phyloP scores from a whole-genome alignment of 2,329 filamentous ascomycete genomes.

The Fusarium sp. region DNA sequence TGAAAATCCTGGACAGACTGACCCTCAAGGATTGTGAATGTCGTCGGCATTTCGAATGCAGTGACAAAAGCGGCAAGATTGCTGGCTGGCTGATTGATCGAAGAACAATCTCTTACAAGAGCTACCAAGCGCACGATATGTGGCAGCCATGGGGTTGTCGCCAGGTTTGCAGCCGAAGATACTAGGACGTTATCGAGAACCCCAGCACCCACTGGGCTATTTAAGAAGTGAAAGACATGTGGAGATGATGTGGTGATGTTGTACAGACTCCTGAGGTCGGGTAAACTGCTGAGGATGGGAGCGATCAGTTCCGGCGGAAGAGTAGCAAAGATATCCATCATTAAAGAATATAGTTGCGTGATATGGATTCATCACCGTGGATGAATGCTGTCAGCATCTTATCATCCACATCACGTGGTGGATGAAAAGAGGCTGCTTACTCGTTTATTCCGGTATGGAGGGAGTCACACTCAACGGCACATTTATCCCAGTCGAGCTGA shows the following conservation, averaged over 20 bases:
- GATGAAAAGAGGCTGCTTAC: neutral
- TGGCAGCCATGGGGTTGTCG: constrained; percentile 25
- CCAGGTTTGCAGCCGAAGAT: constrained; percentile 5
- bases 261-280: constrained; percentile 21
- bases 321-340: constrained; percentile 26
- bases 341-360: neutral
- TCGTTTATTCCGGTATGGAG: constrained; percentile 6
- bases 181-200: constrained; percentile 25
- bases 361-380: constrained; percentile 9
- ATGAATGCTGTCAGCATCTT: constrained; percentile 13
- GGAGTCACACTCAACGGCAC: neutral
- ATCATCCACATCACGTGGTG: constrained; percentile 20
- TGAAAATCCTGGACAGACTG: constrained; percentile 11
- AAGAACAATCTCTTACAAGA: constrained; percentile 14
- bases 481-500: neutral
- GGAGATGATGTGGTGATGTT: constrained; percentile 12
- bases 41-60: constrained; percentile 17
- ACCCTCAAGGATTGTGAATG: neutral
- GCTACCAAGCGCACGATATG: constrained; percentile 29
- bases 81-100: neutral
- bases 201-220: constrained; percentile 10
- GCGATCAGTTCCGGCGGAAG: constrained; percentile 25
- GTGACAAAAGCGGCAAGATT: constrained; percentile 11
- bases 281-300: constrained; percentile 15
- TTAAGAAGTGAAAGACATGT: constrained; percentile 23